Conservation (phyloP, 2,329 filamentous ascomycete genomes). For the Seiridium unicorne region DNA sequence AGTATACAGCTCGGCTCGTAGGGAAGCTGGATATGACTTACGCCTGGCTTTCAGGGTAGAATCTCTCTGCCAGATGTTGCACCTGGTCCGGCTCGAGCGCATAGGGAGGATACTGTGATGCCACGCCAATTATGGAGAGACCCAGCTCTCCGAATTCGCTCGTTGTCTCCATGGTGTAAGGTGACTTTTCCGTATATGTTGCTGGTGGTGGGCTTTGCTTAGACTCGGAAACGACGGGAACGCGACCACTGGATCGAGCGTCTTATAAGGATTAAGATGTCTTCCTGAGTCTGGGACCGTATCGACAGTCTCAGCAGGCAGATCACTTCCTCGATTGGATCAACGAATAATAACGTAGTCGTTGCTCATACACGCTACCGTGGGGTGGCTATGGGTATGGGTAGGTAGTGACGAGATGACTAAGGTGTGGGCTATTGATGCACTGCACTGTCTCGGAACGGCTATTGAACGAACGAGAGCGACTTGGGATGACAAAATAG, state of each 20-base stretch:
- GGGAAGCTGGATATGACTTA: slow-evolving; percentile 34
- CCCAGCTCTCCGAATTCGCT: slow-evolving; percentile 48
- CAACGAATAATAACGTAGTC: too few relatives aligned
- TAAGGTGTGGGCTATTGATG: not conserved
- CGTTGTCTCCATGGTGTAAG: slow-evolving; percentile 36
- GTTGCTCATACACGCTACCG: too few relatives aligned
- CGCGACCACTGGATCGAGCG: not conserved
- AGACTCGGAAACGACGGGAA: not conserved
- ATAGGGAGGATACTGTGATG: slow-evolving; percentile 59
- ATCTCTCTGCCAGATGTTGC: slow-evolving; percentile 50
- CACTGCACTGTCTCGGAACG: not conserved
- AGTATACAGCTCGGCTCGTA: not conserved
- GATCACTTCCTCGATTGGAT: too few relatives aligned
- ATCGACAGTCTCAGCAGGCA: too few relatives aligned
- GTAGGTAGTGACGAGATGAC: not conserved
- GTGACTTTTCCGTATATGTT: not conserved
- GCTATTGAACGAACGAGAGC: too few relatives aligned
- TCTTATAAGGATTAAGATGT: too few relatives aligned
- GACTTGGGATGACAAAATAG: not conserved
- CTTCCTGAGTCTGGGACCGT: too few relatives aligned
- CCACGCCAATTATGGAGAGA: slow-evolving; percentile 60
- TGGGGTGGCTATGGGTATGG: too few relatives aligned
- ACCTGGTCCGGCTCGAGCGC: slow-evolving; percentile 48
- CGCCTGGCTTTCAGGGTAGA: slow-evolving; percentile 60
- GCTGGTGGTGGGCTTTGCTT: not conserved